Evolutionary conservation across 331 rosid species (phyloP), one percentile per base, ranked within the genome.

Genomic region (Malus hybrid): DNA sequence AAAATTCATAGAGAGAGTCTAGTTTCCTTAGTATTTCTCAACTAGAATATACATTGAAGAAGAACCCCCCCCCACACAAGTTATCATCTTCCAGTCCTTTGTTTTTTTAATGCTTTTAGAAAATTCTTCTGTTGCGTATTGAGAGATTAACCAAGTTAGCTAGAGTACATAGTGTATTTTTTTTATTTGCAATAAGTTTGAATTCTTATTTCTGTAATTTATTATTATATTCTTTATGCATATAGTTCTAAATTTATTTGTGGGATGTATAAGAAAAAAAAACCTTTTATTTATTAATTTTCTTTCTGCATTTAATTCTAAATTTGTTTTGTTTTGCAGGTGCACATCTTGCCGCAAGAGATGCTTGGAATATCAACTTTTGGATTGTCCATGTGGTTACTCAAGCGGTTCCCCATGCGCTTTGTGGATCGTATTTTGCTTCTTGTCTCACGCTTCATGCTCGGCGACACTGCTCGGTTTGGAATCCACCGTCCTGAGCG

Each of bases 341-440:
- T 95, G 77, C 99, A 95, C 79, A 87, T 92, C 64, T 81, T 95
- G 83, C 99, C 99, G 50, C 97, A 90, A 55, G 91, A 90, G 78
- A 90, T 95, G 83, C 71, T 95, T 13, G 97, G 97, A 83, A 89
- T 83, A 88, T 95, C 99, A 75, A 95, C 97, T 22, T 95, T 95
- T 86, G 93, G 96, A n/a, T 77, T 92, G 77, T 92, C 99, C 4
- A 92, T 90, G 93, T 87, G 86, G 77, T 83, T 95, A 75, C 90
- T 90, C 20, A 95, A 88, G 82, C 88, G 97, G 93, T 77, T 95
- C 11, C 97, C 99, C 6, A 69, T 90, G 75, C 71, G 88, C 31
- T 55, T 92, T 60, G 99, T 90, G 80, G 99, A 95, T 89, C 85
- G 77, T 50, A 79, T 95, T 76, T 85, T 95, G 72, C 93, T 95